A percentile compares a stretch with the other conserved stretches of the same genome.
phyloP scores from a whole-genome alignment of 441 rosid genomes.

The Breynia disticha region DNA sequence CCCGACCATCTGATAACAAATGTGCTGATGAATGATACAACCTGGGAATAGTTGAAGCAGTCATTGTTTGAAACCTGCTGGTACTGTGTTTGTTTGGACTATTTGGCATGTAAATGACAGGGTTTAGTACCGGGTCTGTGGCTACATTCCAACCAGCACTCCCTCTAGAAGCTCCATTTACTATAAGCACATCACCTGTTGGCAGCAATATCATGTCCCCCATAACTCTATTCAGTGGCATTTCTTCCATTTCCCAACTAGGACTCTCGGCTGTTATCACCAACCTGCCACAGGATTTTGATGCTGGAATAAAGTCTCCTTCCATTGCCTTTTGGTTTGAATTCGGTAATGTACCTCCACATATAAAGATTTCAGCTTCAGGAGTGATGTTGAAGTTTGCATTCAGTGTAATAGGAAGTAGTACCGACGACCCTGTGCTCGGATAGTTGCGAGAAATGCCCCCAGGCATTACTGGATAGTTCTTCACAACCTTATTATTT shows the following conservation, averaged over 20 bases:
- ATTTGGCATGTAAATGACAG: slow-evolving; percentile 28
- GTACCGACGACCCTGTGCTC: slow-evolving; percentile 46
- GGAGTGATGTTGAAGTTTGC: slow-evolving; percentile 2
- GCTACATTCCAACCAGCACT: slow-evolving; percentile 45
- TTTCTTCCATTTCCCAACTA: slow-evolving; percentile 40
- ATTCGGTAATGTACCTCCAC: slow-evolving; percentile 45
- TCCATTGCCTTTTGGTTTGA: slow-evolving; percentile 31
- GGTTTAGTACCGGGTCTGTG: slow-evolving; percentile 29
- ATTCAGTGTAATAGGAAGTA: slow-evolving; percentile 38
- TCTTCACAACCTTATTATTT: slow-evolving; percentile 33
- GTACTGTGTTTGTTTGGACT: slow-evolving; percentile 10
- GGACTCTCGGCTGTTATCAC: slow-evolving; percentile 39
- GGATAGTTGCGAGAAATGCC: slow-evolving; percentile 55
- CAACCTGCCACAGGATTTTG: slow-evolving; percentile 53
- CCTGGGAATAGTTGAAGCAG: slow-evolving; percentile 42
- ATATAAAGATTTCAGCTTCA: slow-evolving; percentile 35
- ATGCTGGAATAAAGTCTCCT: slow-evolving; percentile 37
- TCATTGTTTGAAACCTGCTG: slow-evolving; percentile 42
- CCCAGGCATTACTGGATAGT: slow-evolving; percentile 53
- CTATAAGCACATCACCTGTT: slow-evolving; percentile 33
- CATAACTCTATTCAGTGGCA: slow-evolving; percentile 41
- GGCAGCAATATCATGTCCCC: slow-evolving; percentile 39
- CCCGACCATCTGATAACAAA: slow-evolving; percentile 61
- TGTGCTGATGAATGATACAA: slow-evolving; percentile 69
- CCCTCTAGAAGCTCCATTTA: slow-evolving; percentile 40